A percentile compares a stretch with the other conserved stretches of the same genome.
Evolutionary conservation across 2,329 filamentous ascomycete genomes (phyloP).

Genomic region (Ophiostoma populinum): DNA sequence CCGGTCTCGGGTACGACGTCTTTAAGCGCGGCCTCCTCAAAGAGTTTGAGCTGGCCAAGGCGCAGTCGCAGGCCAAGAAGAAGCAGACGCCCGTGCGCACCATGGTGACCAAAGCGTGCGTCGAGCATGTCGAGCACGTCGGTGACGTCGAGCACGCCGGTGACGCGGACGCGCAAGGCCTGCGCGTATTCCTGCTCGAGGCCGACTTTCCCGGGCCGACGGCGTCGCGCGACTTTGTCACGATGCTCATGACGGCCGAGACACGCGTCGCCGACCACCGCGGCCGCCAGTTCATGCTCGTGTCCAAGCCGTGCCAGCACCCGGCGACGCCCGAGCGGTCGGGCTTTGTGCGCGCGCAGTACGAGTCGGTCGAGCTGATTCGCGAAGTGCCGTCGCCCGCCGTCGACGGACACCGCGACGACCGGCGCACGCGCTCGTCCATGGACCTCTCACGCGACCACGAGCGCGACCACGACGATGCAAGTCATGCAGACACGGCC

Average conservation of each 20-base stretch:
- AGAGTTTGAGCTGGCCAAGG: slow-evolving; percentile 56
- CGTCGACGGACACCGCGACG: slow-evolving; percentile 16
- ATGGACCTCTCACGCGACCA: slow-evolving; percentile 22
- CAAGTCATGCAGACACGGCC: slow-evolving; percentile 20
- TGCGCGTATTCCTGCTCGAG: slow-evolving; percentile 58
- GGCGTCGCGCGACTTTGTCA: slow-evolving; percentile 74
- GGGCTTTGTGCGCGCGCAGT: slow-evolving; percentile 68
- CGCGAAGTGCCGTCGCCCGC: slow-evolving; percentile 50
- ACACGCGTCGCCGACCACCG: slow-evolving; percentile 8
- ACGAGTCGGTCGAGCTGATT: slow-evolving; percentile 85
- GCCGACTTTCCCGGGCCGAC: slow-evolving; percentile 84
- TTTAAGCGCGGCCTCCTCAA: slow-evolving; percentile 61
- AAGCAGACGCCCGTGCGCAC: slow-evolving; percentile 63
- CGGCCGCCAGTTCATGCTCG: slow-evolving; percentile 58
- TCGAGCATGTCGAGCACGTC: slow-evolving; percentile 37
- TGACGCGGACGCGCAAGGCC: not conserved
- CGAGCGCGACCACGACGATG: slow-evolving; percentile 12
- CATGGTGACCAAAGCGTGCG: slow-evolving; percentile 60
- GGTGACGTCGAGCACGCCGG: no score
- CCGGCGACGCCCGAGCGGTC: slow-evolving; percentile 50
- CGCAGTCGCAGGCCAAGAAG: slow-evolving; percentile 41
- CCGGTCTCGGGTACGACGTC: slow-evolving; percentile 46
- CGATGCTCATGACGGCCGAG: slow-evolving; percentile 39
- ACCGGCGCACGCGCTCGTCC: slow-evolving; percentile 26
- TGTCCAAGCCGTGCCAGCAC: slow-evolving; percentile 72